phyloP scores from a whole-genome alignment of 2,329 filamentous ascomycete species.

The Huntiella bhutanensis region DNA sequence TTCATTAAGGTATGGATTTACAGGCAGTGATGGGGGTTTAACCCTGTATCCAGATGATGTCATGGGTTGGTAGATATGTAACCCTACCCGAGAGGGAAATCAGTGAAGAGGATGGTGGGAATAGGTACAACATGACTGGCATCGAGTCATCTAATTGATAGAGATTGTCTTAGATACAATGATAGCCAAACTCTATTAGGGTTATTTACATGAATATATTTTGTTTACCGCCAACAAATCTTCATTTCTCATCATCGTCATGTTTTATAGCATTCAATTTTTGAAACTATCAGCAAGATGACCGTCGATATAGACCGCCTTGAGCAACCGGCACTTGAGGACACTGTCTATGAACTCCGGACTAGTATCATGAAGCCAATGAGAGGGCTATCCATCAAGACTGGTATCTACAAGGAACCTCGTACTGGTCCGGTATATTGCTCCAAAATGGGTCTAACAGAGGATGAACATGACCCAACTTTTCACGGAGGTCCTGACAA shows the following conservation, averaged over 20 bases:
- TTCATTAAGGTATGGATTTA: too few species aligned
- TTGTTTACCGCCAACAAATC: neutral
- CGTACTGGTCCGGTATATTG: constrained; percentile 27
- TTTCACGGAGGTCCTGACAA: constrained; percentile 46
- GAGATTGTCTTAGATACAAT: neutral
- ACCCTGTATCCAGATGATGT: too few species aligned
- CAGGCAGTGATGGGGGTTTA: too few species aligned
- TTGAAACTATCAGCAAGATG: neutral
- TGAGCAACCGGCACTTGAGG: constrained; percentile 14
- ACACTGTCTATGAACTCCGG: constrained; percentile 36
- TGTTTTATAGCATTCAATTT: too few species aligned
- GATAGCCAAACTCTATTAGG: neutral
- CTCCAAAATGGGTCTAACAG: constrained; percentile 30
- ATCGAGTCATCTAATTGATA: too few species aligned
- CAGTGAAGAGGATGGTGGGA: too few species aligned
- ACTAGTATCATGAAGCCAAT: constrained; percentile 37
- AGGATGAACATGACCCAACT: constrained; percentile 41
- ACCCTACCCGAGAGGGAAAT: too few species aligned
- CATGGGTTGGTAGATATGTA: too few species aligned
- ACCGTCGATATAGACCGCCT: neutral
- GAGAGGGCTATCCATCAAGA: constrained; percentile 29
- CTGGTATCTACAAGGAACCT: constrained; percentile 36
- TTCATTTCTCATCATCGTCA: too few species aligned
- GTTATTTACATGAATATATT: neutral
- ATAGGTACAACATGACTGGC: too few species aligned